Evolutionary conservation across 2,329 filamentous ascomycete species (phyloP).

Genomic region (Septoria linicola): DNA sequence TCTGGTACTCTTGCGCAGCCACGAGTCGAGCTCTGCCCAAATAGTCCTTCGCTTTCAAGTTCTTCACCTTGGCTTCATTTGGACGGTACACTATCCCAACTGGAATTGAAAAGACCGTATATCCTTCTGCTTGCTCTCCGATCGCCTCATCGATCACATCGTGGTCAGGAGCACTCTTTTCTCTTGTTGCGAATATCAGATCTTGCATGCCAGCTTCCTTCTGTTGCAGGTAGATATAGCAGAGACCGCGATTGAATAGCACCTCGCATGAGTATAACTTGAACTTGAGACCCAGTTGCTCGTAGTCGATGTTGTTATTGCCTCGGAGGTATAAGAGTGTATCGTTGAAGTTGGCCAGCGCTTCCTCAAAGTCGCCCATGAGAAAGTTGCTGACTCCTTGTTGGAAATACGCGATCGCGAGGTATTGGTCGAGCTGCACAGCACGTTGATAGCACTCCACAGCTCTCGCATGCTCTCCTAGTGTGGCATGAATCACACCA

Average conservation of each 20-base stretch:
- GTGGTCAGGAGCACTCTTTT: conserved; percentile 94
- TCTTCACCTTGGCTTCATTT: conserved; percentile 97
- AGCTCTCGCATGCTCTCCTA: conserved; percentile 93
- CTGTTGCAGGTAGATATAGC: conserved; percentile 95
- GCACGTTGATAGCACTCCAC: conserved; percentile 94
- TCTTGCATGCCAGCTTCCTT: conserved; percentile 89
- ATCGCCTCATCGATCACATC: conserved; percentile 98
- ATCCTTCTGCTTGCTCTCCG: conserved; percentile 89
- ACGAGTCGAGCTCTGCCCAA: conserved; percentile 93
- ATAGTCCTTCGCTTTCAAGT: conserved; percentile 96
- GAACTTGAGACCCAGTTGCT: conserved; percentile 91
- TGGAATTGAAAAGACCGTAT: conserved; percentile 97
- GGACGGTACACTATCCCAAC: conserved; percentile 93
- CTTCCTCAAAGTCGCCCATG: conserved; percentile 94
- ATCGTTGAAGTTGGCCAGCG: conserved; percentile 97
- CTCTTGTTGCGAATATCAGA: conserved; percentile 83
- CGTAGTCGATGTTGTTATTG: conserved; percentile 97
- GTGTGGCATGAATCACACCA: conserved; percentile 93
- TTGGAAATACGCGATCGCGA: conserved; percentile 97
- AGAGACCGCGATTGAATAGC: conserved; percentile 92
- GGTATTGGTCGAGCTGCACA: conserved; percentile 85
- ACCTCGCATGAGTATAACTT: conserved; percentile 97
- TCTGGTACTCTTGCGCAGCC: conserved; percentile 54
- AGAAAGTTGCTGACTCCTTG: conserved; percentile 98
- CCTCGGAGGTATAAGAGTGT: conserved; percentile 90